Conservation (phyloP, 2,329 filamentous ascomycete genomes). For the Stagonosporopsis tanaceti region DNA sequence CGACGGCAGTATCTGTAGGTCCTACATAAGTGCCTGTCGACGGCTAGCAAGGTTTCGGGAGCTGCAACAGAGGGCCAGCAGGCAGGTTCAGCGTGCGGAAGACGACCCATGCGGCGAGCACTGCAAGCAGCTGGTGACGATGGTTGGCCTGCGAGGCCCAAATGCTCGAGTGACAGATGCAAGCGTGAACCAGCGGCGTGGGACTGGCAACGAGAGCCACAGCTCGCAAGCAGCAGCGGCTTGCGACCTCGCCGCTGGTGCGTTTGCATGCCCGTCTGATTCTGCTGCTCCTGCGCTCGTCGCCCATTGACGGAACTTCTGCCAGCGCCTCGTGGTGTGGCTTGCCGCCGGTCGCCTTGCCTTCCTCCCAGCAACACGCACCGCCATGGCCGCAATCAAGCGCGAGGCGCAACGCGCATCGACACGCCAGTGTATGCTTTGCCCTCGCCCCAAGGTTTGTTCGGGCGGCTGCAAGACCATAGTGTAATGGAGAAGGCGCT, state of each 20-base stretch:
- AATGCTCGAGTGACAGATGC: constrained; percentile 43
- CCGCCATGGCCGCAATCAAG: constrained; percentile 23
- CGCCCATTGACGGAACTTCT: constrained; percentile 9
- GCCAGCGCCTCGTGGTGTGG: constrained; percentile 2
- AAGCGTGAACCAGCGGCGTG: constrained; percentile 42
- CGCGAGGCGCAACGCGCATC: constrained; percentile 27
- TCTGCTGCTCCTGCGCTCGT: constrained; percentile 13
- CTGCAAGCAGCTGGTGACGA: constrained; percentile 25
- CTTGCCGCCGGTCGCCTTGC: constrained; percentile 14
- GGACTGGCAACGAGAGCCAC: constrained; percentile 45
- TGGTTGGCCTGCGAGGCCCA: constrained; percentile 37
- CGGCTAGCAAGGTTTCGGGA: constrained; percentile 31
- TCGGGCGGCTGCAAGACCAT: constrained; percentile 36
- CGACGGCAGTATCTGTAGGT: constrained; percentile 18
- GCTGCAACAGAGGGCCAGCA: constrained; percentile 18
- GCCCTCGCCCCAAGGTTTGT: constrained; percentile 33
- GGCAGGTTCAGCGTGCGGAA: constrained; percentile 25
- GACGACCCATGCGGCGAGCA: constrained; percentile 25
- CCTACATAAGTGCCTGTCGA: constrained; percentile 17
- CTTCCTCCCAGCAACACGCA: constrained; percentile 18
- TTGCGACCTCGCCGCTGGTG: constrained; percentile 11
- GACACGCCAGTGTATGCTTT: constrained; percentile 31
- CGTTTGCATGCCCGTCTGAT: constrained; percentile 18
- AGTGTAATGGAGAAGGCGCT: constrained; percentile 34
- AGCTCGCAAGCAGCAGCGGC: constrained; percentile 37